phyloP scores from a whole-genome alignment of 192 early-diverging fungal species.

The Coemansia sp. region DNA sequence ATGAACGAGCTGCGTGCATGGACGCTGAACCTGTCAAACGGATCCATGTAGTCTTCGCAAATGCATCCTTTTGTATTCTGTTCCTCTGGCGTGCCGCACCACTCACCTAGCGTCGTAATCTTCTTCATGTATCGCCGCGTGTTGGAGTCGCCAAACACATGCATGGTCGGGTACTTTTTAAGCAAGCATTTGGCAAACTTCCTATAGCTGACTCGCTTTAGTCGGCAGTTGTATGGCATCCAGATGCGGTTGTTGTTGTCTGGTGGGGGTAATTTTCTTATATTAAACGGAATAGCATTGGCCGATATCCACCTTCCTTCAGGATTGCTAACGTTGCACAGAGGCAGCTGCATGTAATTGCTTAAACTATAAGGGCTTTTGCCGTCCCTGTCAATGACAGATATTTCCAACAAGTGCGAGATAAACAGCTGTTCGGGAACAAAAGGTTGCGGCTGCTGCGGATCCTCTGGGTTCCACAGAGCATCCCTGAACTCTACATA shows the following conservation, averaged over 20 bases:
- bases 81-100: constrained; percentile 33
- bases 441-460: constrained; percentile 15
- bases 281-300: constrained; percentile 17
- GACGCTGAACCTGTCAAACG: background rate
- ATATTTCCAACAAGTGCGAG: background rate
- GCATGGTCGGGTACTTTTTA: constrained; percentile 30
- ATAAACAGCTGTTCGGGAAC: background rate
- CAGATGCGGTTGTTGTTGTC: constrained; percentile 45
- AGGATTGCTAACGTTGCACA: constrained; percentile 36
- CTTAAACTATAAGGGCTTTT: constrained; percentile 10
- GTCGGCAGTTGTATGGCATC: constrained; percentile 56
- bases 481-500: constrained; percentile 45
- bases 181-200: constrained; percentile 41
- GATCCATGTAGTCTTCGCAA: constrained; percentile 52
- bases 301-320: constrained; percentile 55
- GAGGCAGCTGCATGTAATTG: constrained; percentile 45
- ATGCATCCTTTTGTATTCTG: constrained; percentile 21
- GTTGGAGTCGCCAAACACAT: constrained; percentile 58
- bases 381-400: constrained; percentile 3
- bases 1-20: background rate
- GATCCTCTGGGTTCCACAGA: constrained; percentile 51
- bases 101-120: constrained; percentile 46
- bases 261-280: constrained; percentile 9
- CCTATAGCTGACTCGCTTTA: constrained; percentile 32
- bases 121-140: constrained; percentile 49